Evolutionary conservation across 352 stramenopile species (phyloP), one percentile per base, ranked within the genome.

Genomic region (Nothophytophthora sp.): DNA sequence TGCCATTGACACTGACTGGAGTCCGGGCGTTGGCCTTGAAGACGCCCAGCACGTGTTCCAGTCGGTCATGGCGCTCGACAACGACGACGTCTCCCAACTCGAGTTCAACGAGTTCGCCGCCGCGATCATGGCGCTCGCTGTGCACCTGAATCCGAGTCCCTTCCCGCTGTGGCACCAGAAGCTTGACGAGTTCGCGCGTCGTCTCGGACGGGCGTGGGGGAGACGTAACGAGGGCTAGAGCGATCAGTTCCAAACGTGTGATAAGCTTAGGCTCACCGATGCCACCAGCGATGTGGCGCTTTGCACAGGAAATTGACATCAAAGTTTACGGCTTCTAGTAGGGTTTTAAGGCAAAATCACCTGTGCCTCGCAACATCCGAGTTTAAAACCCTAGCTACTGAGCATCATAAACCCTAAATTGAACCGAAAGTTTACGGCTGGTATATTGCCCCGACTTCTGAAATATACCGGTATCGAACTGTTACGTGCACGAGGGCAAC

Each of bases 61-160:
- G 5, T 60, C 63, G 0, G 70, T 76, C 13, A 82, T 89, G 73
- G 36, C 62, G 10, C 55, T 82, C 9, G 73, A 86, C 19, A 82
- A 81, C 37, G 63, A 68, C 35, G 78, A 86, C 54, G 57, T 58
- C 4, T 45, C 61, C 2, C 68, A 72, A 43, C 72, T 89, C 24
- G 78, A 89, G 39, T 85, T 87, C 30, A 71, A 83, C 38, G 78
- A 89, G 36, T 89, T 89, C 29, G 38, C 71, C 2, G 53, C 65
- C 3, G 73, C 73, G 4, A 44, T 82, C 10, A 66, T 73, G 1
- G 76, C 75, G 18, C 67, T 89, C 12, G 73, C 78, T 5, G 60
- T 63, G 19, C 50, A 76, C 19, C 36, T 67, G 5, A 60, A 77
- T 10, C 63, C 70, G n/a, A 70, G 67, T 55, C 78, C 78, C 6